Conservation (phyloP, 2,329 filamentous ascomycete genomes). For the Mycogone perniciosa region DNA sequence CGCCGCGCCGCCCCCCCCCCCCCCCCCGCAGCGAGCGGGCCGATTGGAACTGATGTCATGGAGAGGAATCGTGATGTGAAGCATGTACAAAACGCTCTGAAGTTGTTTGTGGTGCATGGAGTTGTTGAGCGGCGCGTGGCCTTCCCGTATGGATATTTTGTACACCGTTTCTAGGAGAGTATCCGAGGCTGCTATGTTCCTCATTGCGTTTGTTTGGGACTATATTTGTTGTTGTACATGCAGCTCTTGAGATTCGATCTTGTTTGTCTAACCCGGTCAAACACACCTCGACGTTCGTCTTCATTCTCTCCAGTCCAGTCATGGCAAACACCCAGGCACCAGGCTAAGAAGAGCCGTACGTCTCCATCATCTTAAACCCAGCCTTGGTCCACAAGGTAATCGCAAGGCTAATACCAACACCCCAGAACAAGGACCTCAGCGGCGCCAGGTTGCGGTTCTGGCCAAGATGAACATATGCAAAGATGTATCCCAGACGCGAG, state of each 20-base stretch:
- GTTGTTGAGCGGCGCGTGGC: not conserved
- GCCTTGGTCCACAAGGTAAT: slow-evolving; percentile 37
- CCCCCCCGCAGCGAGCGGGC: too few species aligned
- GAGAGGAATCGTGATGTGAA: too few species aligned
- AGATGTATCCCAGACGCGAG: slow-evolving; percentile 35
- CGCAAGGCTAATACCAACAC: slow-evolving; percentile 26
- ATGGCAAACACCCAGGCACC: not conserved
- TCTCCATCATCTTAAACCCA: slow-evolving; percentile 21
- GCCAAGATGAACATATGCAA: slow-evolving; percentile 38
- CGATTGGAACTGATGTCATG: too few species aligned
- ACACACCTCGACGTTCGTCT: not conserved
- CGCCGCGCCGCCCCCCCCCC: too few species aligned
- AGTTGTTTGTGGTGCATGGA: not conserved
- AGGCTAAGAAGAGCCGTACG: not conserved
- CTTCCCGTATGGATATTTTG: not conserved
- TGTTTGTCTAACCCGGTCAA: not conserved
- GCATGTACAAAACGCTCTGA: too few species aligned
- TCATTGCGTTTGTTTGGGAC: not conserved
- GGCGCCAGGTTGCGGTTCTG: slow-evolving; percentile 32
- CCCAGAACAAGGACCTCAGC: slow-evolving; percentile 35
- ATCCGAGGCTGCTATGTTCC: not conserved
- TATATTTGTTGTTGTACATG: too few species aligned
- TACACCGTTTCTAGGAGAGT: not conserved
- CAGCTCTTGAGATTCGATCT: not conserved
- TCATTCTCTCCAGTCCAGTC: too few species aligned